Evolutionary conservation across 2,329 filamentous ascomycete genomes (phyloP).

Genomic region (Neocucurbitaria cava): DNA sequence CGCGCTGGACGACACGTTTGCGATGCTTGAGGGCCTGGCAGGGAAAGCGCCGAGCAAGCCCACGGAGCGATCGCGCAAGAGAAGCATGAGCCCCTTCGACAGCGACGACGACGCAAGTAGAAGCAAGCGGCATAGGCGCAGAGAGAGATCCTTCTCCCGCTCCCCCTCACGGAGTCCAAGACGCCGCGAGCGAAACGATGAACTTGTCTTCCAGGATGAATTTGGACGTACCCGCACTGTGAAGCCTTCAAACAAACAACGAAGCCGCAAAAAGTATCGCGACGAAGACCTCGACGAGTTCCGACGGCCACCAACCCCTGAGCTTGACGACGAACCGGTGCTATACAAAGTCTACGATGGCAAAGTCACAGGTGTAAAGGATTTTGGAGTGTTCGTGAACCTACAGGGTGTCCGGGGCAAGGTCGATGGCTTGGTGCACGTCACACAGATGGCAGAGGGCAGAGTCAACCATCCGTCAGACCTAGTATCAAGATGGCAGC

Average conservation of each 20-base stretch:
- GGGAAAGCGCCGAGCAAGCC: slow-evolving; percentile 48
- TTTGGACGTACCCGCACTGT: slow-evolving; percentile 59
- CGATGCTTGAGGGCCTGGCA: slow-evolving; percentile 85
- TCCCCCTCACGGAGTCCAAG: slow-evolving; percentile 61
- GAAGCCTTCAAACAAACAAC: slow-evolving; percentile 52
- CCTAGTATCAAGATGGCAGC: slow-evolving; percentile 78
- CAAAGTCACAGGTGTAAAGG: slow-evolving; percentile 88
- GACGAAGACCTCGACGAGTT: slow-evolving; percentile 65
- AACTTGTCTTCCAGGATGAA: slow-evolving; percentile 65
- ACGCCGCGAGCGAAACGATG: slow-evolving; percentile 54
- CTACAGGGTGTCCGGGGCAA: slow-evolving; percentile 85
- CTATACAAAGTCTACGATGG: slow-evolving; percentile 90
- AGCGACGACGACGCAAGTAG: slow-evolving; percentile 53
- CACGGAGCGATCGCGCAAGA: slow-evolving; percentile 61
- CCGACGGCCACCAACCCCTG: slow-evolving; percentile 69
- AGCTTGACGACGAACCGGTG: slow-evolving; percentile 81
- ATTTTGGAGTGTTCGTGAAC: slow-evolving; percentile 96
- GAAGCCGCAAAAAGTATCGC: slow-evolving; percentile 43
- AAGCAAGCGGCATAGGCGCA: slow-evolving; percentile 53
- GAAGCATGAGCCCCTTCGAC: slow-evolving; percentile 65
- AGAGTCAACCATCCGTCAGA: slow-evolving; percentile 94
- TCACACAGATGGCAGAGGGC: slow-evolving; percentile 85
- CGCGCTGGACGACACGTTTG: slow-evolving; percentile 90
- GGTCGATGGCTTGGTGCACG: slow-evolving; percentile 90
- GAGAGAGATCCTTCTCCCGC: slow-evolving; percentile 59